Percentiles rank a stretch among this genome's conserved stretches.
phyloP scores from a whole-genome alignment of 805 yeast genomes.

The Sugiyamaella mastotermitis region DNA sequence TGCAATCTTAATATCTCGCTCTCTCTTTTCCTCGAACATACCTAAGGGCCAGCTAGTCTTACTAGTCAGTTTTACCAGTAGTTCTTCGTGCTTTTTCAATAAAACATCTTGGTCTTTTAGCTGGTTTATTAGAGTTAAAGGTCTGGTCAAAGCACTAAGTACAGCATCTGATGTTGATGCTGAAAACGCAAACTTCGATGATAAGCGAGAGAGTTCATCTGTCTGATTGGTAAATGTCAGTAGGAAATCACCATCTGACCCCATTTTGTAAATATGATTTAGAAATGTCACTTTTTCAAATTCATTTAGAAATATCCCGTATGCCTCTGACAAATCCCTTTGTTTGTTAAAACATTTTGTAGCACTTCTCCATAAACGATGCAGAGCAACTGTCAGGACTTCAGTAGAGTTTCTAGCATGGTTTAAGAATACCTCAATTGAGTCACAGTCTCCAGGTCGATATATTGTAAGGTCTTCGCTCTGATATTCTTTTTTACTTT shows the following conservation, averaged over 20 bases:
- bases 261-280: conserved; percentile 1
- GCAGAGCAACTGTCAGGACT: conserved; percentile 6
- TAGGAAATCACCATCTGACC: conserved; percentile 7
- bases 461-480: conserved; percentile 19
- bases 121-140: conserved; percentile 23
- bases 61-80: conserved; percentile 20
- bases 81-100: conserved; percentile 20
- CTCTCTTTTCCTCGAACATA: conserved; percentile 30
- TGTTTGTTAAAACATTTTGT: conserved; percentile 16
- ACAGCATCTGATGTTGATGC: conserved; percentile 19
- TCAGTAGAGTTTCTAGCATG: conserved; percentile 22
- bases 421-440: conserved; percentile 19
- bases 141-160: conserved; percentile 23
- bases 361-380: conserved; percentile 9
- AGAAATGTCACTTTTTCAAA: conserved; percentile 13
- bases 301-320: conserved; percentile 13
- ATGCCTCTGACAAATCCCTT: conserved; percentile 17
- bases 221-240: conserved; percentile 7
- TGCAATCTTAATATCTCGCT: conserved; percentile 25
- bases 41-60: conserved; percentile 28
- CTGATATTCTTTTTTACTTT: conserved; percentile 20
- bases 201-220: conserved; percentile 3
- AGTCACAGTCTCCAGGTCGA: conserved; percentile 18
- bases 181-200: conserved; percentile 2
- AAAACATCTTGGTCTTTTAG: conserved; percentile 21